Base-by-base conservation (phyloP, 164 flowering plant species). In the Piper betle region DNA sequence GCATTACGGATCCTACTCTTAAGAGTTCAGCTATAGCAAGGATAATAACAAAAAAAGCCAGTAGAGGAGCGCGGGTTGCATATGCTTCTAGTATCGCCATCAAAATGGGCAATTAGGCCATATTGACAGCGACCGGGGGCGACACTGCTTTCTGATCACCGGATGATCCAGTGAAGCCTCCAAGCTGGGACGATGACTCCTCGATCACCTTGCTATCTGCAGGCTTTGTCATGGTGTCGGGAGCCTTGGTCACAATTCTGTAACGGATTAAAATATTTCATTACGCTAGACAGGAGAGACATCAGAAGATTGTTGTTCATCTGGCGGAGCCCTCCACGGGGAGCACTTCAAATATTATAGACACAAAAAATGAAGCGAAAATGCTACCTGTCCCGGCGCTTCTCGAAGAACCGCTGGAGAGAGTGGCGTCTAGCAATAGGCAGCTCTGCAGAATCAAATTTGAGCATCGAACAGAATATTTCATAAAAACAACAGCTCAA, bases 331-430 rank as follows among this genome's bases (percentile, higher is more conserved):
- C n/a, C n/a, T n/a, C n/a, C n/a, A n/a, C n/a, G n/a, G n/a, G n/a
- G n/a, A n/a, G n/a, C n/a, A n/a, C n/a, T n/a, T n/a, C n/a, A n/a
- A n/a, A n/a, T n/a, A n/a, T n/a, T n/a, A n/a, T n/a, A n/a, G n/a
- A n/a, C n/a, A n/a, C n/a, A n/a, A n/a, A n/a, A n/a, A n/a, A n/a
- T n/a, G n/a, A n/a, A n/a, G n/a, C n/a, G n/a, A n/a, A n/a, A n/a
- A n/a, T n/a, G n/a, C n/a, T n/a, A 80, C 83, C 83, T 78, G 72
- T 80, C 83, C 12, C 83, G 71, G 3, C 83, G 71, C 72, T 80
- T 80, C 74, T 80, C 83, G 59, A 80, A 65, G 68, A 80, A 80
- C 39, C 80, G 78, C 73, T 78, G 81, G 61, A 80, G 83, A 39
- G 83, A 80, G 61, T 80, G 81, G 55, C 78, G 77, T 75, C 81